A percentile compares a stretch with the other conserved stretches of the same genome.
Conservation (phyloP, 2,329 filamentous ascomycete genomes). For the Cladosporium sp. region DNA sequence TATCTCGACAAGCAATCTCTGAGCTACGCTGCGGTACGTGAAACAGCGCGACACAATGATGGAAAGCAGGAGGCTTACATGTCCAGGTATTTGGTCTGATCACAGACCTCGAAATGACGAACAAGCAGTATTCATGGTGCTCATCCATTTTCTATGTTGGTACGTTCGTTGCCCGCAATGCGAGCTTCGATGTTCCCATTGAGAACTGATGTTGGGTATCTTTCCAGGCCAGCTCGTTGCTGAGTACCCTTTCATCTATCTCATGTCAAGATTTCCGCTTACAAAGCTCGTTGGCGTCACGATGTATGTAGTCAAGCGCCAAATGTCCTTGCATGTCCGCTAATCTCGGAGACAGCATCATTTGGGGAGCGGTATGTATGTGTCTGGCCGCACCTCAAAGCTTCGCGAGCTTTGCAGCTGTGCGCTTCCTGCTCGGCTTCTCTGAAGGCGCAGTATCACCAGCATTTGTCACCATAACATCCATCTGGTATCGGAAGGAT, state of each 20-base stretch:
- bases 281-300: conserved; percentile 46
- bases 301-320: conserved; percentile 42
- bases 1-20: conserved; percentile 61
- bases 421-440: conserved; percentile 52
- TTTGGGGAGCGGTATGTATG: conserved; percentile 60
- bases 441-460: conserved; percentile 54
- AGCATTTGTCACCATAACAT: conserved; percentile 52
- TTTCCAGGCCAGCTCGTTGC: conserved; percentile 20
- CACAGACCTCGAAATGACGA: conserved; percentile 43
- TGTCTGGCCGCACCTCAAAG: conserved; percentile 58
- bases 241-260: conserved; percentile 65
- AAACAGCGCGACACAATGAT: background rate
- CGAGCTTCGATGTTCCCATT: conserved; percentile 23
- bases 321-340: conserved; percentile 37
- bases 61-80: background rate
- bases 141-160: conserved; percentile 45
- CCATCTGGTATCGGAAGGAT: conserved; percentile 37
- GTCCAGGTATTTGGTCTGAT: conserved; percentile 41
- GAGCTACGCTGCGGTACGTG: conserved; percentile 51
- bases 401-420: conserved; percentile 56
- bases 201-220: background rate
- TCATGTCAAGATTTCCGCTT: conserved; percentile 50
- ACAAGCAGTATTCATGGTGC: conserved; percentile 48
- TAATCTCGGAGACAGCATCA: conserved; percentile 54
- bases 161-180: background rate